phyloP scores from a whole-genome alignment of 2,329 filamentous ascomycete species.

The Trichoderma aggressivum region DNA sequence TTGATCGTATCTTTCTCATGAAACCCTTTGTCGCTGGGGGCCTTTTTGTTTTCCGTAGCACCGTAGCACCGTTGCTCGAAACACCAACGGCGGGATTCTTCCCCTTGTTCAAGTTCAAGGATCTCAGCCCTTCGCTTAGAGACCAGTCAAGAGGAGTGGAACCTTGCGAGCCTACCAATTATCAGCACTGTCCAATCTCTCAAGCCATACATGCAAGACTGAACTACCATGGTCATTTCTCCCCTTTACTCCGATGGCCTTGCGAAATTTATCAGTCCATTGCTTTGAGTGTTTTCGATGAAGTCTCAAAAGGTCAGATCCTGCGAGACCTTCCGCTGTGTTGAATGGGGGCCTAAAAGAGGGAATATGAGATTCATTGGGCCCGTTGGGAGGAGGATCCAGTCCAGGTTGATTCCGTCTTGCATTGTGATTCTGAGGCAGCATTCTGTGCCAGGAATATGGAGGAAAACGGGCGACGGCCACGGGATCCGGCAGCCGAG shows the following conservation, averaged over 20 bases:
- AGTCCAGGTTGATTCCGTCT: constrained; percentile 28
- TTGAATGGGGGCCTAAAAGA: constrained; percentile 12
- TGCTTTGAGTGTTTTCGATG: constrained; percentile 31
- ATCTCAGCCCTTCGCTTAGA: background rate
- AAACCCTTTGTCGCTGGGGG: constrained; percentile 26
- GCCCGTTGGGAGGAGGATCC: constrained; percentile 21
- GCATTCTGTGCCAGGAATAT: constrained; percentile 28
- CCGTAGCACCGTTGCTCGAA: background rate
- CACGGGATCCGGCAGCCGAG: background rate
- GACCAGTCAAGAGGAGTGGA: constrained; percentile 22
- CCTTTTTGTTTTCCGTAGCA: constrained; percentile 21
- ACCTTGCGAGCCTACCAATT: constrained; percentile 25
- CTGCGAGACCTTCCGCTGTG: constrained; percentile 15
- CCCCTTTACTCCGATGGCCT: constrained; percentile 26
- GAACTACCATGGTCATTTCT: constrained; percentile 29
- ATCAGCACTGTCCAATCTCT: background rate
- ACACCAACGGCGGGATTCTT: constrained; percentile 10
- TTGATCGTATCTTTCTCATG: constrained; percentile 28
- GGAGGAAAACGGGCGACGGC: background rate
- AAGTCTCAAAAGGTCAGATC: constrained; percentile 24
- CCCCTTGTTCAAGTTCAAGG: constrained; percentile 11
- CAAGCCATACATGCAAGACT: background rate
- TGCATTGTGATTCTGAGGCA: constrained; percentile 27
- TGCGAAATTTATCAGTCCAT: constrained; percentile 34
- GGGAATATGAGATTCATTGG: constrained; percentile 15